Conservation (phyloP, 2,329 filamentous ascomycete species). For the Bretziella fagacearum region DNA sequence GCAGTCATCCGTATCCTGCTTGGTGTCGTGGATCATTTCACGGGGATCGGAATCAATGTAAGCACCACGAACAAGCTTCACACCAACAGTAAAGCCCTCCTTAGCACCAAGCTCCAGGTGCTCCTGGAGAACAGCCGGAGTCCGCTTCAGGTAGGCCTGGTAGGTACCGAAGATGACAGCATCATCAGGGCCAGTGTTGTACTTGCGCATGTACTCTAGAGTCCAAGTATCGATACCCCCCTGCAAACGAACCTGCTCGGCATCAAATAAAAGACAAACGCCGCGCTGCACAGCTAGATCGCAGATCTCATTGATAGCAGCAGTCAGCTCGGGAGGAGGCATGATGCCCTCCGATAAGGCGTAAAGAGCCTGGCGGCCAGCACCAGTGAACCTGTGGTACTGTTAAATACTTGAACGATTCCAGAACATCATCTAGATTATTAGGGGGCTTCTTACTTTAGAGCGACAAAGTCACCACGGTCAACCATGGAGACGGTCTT, state of each 20-base stretch:
- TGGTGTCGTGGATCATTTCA: constrained; percentile 53
- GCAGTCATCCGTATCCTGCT: constrained; percentile 49
- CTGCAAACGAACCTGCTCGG: constrained; percentile 67
- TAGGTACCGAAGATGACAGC: constrained; percentile 69
- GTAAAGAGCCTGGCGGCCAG: constrained; percentile 55
- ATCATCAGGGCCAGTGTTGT: constrained; percentile 44
- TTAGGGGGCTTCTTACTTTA: constrained; percentile 46
- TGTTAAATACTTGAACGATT: neutral
- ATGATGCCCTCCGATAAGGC: constrained; percentile 44
- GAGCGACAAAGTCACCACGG: constrained; percentile 44
- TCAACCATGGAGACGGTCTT: constrained; percentile 54
- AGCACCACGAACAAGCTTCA: constrained; percentile 61
- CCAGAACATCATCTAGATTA: too few species aligned
- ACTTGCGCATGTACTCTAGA: constrained; percentile 56
- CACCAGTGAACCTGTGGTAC: constrained; percentile 52
- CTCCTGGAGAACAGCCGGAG: constrained; percentile 35
- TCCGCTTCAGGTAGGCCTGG: constrained; percentile 56
- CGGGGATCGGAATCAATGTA: constrained; percentile 56
- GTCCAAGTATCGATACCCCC: constrained; percentile 69
- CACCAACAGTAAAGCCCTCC: constrained; percentile 48
- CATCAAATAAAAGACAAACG: constrained; percentile 65
- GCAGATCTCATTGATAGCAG: constrained; percentile 60
- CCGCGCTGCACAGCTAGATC: constrained; percentile 50
- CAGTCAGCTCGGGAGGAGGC: constrained; percentile 46
- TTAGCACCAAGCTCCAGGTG: constrained; percentile 43